Percentiles rank a stretch among this genome's conserved stretches.
Evolutionary conservation across 371 early-diverging fungal genomes (phyloP).

Genomic region (Mucor velutinosus): DNA sequence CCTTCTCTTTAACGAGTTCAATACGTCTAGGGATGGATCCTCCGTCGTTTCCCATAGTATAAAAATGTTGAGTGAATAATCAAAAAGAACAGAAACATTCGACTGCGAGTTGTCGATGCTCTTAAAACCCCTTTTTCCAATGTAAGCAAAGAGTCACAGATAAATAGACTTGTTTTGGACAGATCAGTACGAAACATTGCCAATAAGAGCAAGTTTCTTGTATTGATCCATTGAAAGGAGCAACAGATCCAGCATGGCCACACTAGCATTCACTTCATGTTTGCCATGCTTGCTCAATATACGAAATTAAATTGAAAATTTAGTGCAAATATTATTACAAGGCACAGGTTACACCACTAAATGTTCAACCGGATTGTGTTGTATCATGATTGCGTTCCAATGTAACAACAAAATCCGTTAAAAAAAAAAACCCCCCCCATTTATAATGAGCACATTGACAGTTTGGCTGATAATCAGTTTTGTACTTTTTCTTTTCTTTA

Average conservation of each 20-base stretch:
- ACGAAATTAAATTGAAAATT: background rate
- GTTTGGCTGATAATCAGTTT: background rate
- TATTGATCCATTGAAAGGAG: background rate
- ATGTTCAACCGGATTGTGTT: background rate
- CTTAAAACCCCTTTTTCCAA: background rate
- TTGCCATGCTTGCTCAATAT: background rate
- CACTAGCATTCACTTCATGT: no score
- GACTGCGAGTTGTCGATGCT: background rate
- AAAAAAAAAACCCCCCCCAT: no score
- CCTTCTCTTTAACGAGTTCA: conserved; percentile 92
- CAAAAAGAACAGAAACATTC: background rate
- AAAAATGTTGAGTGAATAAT: background rate
- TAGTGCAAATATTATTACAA: background rate
- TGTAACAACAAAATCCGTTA: conserved; percentile 3
- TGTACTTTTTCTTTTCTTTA: background rate
- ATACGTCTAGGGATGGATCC: conserved; percentile 93
- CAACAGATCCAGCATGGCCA: background rate
- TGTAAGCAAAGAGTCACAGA: background rate
- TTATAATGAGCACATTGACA: background rate
- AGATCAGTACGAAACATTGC: background rate
- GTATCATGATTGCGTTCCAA: conserved; percentile 1
- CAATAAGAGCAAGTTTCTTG: background rate
- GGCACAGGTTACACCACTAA: background rate
- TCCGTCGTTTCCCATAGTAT: conserved; percentile 91
- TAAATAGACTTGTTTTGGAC: background rate